Conservation (phyloP, 2,329 filamentous ascomycete species). For the Calycina marina region DNA sequence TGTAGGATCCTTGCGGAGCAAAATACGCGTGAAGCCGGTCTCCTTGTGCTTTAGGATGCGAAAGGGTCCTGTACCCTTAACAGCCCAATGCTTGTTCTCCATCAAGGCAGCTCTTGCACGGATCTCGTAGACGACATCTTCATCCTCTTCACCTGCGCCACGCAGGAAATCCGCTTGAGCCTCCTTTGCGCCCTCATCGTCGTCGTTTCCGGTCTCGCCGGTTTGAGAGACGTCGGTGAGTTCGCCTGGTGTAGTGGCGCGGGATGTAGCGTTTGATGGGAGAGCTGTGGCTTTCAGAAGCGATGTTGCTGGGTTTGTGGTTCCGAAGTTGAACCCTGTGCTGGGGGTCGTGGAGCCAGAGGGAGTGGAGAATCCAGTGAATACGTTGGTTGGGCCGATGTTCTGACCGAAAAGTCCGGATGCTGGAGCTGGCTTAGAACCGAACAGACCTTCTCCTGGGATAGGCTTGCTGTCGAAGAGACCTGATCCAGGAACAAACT, state of each 20-base stretch:
- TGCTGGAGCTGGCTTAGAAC: too few relatives aligned
- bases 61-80: slow-evolving; percentile 56
- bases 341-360: neutral
- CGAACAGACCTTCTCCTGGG: slow-evolving; percentile 10
- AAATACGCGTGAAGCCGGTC: slow-evolving; percentile 49
- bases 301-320: slow-evolving; percentile 16
- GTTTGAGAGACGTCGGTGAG: too few relatives aligned
- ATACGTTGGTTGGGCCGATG: too few relatives aligned
- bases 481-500: too few relatives aligned
- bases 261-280: slow-evolving; percentile 19
- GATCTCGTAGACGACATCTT: slow-evolving; percentile 54
- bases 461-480: too few relatives aligned
- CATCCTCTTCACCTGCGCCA: slow-evolving; percentile 56
- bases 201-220: slow-evolving; percentile 18
- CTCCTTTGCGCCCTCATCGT: slow-evolving; percentile 46
- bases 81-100: slow-evolving; percentile 43
- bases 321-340: slow-evolving; percentile 13
- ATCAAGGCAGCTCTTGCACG: slow-evolving; percentile 56
- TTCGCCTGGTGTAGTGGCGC: slow-evolving; percentile 19
- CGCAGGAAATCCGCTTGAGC: slow-evolving; percentile 56
- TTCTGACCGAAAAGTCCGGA: too few relatives aligned
- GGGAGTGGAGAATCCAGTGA: slow-evolving; percentile 1
- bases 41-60: slow-evolving; percentile 61
- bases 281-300: slow-evolving; percentile 18
- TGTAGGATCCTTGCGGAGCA: slow-evolving; percentile 61